These are phyloP conservation scores for Russula griseocarnosa DNA, from an alignment of 768 basidiomycete species.

Conservation along the genomic window DNA sequence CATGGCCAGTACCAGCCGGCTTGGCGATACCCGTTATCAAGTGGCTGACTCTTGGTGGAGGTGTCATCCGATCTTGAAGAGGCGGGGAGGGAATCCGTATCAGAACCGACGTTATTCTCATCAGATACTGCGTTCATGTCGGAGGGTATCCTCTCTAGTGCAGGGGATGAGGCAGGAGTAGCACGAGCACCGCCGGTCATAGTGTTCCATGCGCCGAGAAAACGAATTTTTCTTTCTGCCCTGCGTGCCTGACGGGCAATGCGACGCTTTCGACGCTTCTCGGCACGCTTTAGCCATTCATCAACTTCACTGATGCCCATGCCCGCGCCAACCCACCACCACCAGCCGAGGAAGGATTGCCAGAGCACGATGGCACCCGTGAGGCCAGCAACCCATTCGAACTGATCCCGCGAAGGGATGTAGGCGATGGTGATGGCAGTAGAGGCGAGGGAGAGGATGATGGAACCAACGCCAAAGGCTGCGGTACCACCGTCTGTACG, in stretches of 20 bases:
- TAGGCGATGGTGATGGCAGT: slow-evolving; percentile 87
- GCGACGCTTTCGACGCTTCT: slow-evolving; percentile 51
- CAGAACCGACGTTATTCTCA: slow-evolving; percentile 37
- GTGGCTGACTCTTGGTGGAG: background rate
- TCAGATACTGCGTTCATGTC: background rate
- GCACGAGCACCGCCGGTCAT: slow-evolving; percentile 39
- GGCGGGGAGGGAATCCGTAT: slow-evolving; percentile 18
- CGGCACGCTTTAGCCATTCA: slow-evolving; percentile 50
- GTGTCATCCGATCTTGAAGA: background rate
- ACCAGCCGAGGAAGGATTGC: slow-evolving; percentile 97
- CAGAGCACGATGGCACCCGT: slow-evolving; percentile 91
- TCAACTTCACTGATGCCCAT: slow-evolving; percentile 74
- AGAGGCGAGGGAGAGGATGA: slow-evolving; percentile 75
- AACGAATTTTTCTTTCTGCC: slow-evolving; percentile 48
- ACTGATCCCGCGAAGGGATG: slow-evolving; percentile 77
- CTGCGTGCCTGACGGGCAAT: slow-evolving; percentile 46
- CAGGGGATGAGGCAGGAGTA: slow-evolving; percentile 1
- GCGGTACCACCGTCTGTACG: slow-evolving; percentile 95
- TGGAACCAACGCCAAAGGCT: slow-evolving; percentile 82
- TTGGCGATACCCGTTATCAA: background rate
- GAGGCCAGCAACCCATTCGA: slow-evolving; percentile 86
- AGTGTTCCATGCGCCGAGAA: slow-evolving; percentile 54
- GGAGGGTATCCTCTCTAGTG: background rate
- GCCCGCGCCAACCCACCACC: slow-evolving; percentile 99
- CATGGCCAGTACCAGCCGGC: slow-evolving; percentile 7